phyloP scores from a whole-genome alignment of 345 rosid species.

The Pseudoturritis turrita region DNA sequence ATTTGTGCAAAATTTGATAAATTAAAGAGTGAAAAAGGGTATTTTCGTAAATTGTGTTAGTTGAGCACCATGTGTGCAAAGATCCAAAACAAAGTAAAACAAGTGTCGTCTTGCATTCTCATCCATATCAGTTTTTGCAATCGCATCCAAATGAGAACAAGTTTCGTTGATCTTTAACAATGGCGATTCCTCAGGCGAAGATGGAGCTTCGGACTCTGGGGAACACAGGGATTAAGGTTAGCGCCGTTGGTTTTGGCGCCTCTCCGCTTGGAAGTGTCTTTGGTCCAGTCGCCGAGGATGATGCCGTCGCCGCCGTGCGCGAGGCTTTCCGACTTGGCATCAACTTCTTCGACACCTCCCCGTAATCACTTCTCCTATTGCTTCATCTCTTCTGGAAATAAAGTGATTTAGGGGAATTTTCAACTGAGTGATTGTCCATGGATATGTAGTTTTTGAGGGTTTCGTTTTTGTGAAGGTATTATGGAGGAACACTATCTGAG shows the following conservation, averaged over 20 bases:
- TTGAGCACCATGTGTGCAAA: not conserved
- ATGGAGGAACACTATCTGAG: conserved; percentile 89
- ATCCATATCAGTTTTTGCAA: not conserved
- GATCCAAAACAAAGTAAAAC: not conserved
- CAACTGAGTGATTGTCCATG: not conserved
- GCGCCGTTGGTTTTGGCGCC: conserved; percentile 88
- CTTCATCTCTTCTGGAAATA: not conserved
- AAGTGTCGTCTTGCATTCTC: not conserved
- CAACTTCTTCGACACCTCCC: conserved; percentile 98
- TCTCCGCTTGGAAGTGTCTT: conserved; percentile 83
- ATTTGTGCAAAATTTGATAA: not conserved
- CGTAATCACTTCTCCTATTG: conserved; percentile 42
- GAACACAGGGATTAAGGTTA: conserved; percentile 63
- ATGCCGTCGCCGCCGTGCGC: conserved; percentile 75
- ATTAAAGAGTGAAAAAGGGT: not conserved
- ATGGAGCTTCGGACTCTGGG: conserved; percentile 62
- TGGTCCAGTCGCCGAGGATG: conserved; percentile 77
- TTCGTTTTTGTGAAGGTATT: conserved; percentile 42
- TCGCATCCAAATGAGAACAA: not conserved
- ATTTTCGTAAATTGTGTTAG: not conserved
- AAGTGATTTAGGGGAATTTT: not conserved
- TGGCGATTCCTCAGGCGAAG: conserved; percentile 28
- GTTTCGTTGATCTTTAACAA: not conserved
- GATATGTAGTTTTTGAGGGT: not conserved
- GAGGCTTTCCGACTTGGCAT: conserved; percentile 79